Evolutionary conservation across 2,329 filamentous ascomycete species (phyloP).

Genomic region (Dactylellina drechsleri): DNA sequence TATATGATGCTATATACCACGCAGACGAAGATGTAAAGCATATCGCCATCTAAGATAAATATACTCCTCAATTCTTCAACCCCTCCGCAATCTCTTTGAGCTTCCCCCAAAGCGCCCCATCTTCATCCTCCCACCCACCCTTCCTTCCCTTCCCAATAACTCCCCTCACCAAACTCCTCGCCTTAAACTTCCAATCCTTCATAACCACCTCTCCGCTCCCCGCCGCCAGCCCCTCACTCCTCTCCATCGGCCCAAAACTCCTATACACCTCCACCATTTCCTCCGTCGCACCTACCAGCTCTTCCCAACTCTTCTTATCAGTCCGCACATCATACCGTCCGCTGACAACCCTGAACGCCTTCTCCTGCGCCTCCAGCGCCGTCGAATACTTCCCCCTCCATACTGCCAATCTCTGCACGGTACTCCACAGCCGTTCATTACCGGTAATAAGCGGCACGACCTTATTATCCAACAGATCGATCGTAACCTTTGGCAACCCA

Average conservation of each 20-base stretch:
- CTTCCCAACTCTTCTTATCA: constrained; percentile 73
- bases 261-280: constrained; percentile 85
- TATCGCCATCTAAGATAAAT: constrained; percentile 3
- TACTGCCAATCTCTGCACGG: constrained; percentile 76
- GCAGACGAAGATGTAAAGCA: background rate
- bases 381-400: constrained; percentile 77
- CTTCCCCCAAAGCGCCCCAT: constrained; percentile 56
- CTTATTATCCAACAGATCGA: constrained; percentile 77
- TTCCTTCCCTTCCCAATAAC: constrained; percentile 84
- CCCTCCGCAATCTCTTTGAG: constrained; percentile 19
- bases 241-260: constrained; percentile 74
- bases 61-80: constrained; percentile 14
- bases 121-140: constrained; percentile 77
- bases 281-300: constrained; percentile 80
- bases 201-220: constrained; percentile 72
- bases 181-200: constrained; percentile 87
- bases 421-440: constrained; percentile 78
- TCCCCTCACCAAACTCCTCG: constrained; percentile 81
- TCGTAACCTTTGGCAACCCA: constrained; percentile 71
- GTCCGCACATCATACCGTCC: constrained; percentile 68
- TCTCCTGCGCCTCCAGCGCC: constrained; percentile 85
- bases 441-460: constrained; percentile 86
- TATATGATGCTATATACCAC: background rate
- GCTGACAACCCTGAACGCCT: constrained; percentile 81
- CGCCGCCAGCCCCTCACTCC: constrained; percentile 67